phyloP scores from a whole-genome alignment of 345 rosid species.

The Ceriops decandra region DNA sequence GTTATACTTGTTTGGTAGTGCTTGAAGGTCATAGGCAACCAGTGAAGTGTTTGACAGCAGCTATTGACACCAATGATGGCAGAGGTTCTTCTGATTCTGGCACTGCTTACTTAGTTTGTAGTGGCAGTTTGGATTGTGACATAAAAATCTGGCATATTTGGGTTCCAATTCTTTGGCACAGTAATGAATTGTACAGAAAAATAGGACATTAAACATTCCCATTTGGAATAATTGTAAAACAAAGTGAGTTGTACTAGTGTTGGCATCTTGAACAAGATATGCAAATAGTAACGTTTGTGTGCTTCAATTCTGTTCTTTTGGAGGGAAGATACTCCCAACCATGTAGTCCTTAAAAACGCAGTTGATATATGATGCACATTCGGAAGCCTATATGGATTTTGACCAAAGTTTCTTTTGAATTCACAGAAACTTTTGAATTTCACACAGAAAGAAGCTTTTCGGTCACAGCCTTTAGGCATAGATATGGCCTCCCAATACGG shows the following conservation, averaged over 20 bases:
- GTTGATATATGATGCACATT: neutral
- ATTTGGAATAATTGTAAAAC: too few relatives aligned
- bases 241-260: neutral
- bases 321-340: neutral
- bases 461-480: too few relatives aligned
- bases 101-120: conserved; percentile 43
- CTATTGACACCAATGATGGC: conserved; percentile 9
- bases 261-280: neutral
- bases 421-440: too few relatives aligned
- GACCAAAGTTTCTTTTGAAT: too few relatives aligned
- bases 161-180: conserved; percentile 15
- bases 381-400: too few relatives aligned
- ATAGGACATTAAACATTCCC: neutral
- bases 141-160: conserved; percentile 50
- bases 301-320: neutral
- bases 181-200: neutral
- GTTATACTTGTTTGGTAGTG: conserved; percentile 52
- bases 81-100: conserved; percentile 19
- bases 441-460: too few relatives aligned
- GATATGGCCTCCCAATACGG: too few relatives aligned
- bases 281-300: neutral
- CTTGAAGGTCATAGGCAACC: conserved; percentile 62
- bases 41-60: conserved; percentile 60
- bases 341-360: neutral
- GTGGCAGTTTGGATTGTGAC: conserved; percentile 68